Evolutionary conservation across 352 stramenopile genomes (phyloP), one percentile per base, ranked within the genome.

Genomic region (Globisporangium orthogonon): DNA sequence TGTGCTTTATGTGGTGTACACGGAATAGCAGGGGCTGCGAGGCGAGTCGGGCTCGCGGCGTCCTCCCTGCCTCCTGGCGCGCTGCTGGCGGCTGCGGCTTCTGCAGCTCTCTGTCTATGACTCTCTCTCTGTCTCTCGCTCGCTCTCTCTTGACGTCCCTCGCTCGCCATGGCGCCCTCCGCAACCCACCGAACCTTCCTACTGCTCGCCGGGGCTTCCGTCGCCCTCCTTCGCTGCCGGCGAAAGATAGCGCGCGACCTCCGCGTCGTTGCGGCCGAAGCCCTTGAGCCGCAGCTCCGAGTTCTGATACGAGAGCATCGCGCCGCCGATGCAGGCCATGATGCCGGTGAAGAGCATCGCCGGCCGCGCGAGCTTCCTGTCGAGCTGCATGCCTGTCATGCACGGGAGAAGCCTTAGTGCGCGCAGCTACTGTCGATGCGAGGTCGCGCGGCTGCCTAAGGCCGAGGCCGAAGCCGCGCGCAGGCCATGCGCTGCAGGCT

Each of bases 291-390:
- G 82, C 56, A 90, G 65, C 47, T 81, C 71, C 47, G 82, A 84
- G 73, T 94, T 92, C 65, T 94, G 78, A 54, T 86, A 92, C 44
- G 80, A 78, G 57, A 86, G 56, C 71, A 90, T 61, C 46, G 67
- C 62, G 43, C 80, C 71, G 44, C 75, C 76, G 40, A 89, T 39
- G 45, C 73, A 78, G 56, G 78, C 80, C 37, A 92, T 60, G 31
- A 92, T 65, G 37, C 84, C 84, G 7, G 77, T 90, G 66, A 92
- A 88, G 63, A 66, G 77, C 76, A 90, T 86, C n/a, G 74, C 77
- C 0, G 71, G 78, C n/a, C 73, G 60, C 9, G 79, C 83, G 59
- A 92, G 52, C 14, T 65, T 77, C 7, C 67, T 69, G 55, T 87
- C 76, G 52, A 92, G 69, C 37, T 92, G 74, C 10, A 67, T 66